Base-by-base conservation (phyloP, 306 rosid species). In the Ormosia emarginata region DNA sequence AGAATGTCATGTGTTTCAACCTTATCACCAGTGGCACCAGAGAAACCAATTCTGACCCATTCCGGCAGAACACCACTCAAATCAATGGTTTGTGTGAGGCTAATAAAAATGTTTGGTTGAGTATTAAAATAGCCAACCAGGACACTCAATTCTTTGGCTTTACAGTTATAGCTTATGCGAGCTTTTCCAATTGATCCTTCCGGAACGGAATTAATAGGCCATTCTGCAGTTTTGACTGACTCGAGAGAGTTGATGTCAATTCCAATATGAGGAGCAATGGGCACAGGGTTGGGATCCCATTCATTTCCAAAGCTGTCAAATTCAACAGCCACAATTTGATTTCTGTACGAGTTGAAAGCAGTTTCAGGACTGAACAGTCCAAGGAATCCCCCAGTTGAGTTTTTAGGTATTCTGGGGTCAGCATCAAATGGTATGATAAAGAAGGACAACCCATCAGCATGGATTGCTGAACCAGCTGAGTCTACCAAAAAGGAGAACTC, bases 391-490 rank as follows among this genome's bases (percentile, higher is more conserved):
- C 81, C 81, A 0, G 34, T 2, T 4, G 97, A 90, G 5, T 86
- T 72, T 0, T 3, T 4, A 0, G 91, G 97, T 36, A 90, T 67
- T 0, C 4, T 7, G 0, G 71, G 15, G 14, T 74, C 75, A 3
- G 85, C 59, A 0, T 80, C 79, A n/a, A 74, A 79, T 6, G 94
- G 89, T 1, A 79, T 56, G 50, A 92, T 59, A 79, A 92, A 88
- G 82, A 92, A 92, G 12, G 90, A 41, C 0, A 92, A 30, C 17
- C 91, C 97, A 43, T 92, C 91, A 1, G 84, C 93, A 18, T 43
- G 56, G 17, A 44, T 46, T 1, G 2, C n/a, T 47, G 36, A 33
- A 6, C 13, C 72, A 4, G 5, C 3, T 4, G 44, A 44, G 61
- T 76, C 33, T 12, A 62, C 63, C 8, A 55, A 14, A 29, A 76